These are phyloP conservation scores for Backusella sp. DNA, from an alignment of 192 early-diverging fungal species.

Conservation along the genomic window DNA sequence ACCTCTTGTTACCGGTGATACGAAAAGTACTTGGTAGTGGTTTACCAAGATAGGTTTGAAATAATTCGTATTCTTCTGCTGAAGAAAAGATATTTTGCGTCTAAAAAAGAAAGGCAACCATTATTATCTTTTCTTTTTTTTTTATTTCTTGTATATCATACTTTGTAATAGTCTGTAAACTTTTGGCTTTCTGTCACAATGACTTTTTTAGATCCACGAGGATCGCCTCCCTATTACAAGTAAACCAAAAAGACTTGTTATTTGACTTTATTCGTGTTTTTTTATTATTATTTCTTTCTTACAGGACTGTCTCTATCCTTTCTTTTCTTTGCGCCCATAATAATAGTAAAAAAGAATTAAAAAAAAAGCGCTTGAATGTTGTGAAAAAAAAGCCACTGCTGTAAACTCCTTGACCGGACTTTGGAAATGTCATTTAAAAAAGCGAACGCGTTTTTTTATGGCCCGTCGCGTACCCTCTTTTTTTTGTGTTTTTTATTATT, in stretches of 20 bases:
- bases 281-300: neutral
- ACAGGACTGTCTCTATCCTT: neutral
- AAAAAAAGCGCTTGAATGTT: neutral
- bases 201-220: slow-evolving; percentile 21
- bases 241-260: neutral
- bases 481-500: slow-evolving; percentile 1
- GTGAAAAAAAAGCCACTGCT: neutral
- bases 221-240: neutral
- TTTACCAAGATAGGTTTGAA: slow-evolving; percentile 68
- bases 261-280: neutral
- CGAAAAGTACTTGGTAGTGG: slow-evolving; percentile 89
- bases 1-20: slow-evolving; percentile 87
- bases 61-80: slow-evolving; percentile 80
- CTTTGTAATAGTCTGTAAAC: slow-evolving; percentile 74
- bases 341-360: neutral
- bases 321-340: neutral
- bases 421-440: neutral
- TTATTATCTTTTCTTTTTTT: neutral
- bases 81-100: slow-evolving; percentile 62
- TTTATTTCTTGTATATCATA: neutral
- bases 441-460: neutral
- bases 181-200: slow-evolving; percentile 58
- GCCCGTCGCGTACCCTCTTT: neutral
- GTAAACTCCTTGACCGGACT: neutral
- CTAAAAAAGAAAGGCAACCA: slow-evolving; percentile 3